These are phyloP conservation scores for Neonectria ditissima DNA, from an alignment of 2,329 filamentous ascomycete genomes.

Conservation along the genomic window DNA sequence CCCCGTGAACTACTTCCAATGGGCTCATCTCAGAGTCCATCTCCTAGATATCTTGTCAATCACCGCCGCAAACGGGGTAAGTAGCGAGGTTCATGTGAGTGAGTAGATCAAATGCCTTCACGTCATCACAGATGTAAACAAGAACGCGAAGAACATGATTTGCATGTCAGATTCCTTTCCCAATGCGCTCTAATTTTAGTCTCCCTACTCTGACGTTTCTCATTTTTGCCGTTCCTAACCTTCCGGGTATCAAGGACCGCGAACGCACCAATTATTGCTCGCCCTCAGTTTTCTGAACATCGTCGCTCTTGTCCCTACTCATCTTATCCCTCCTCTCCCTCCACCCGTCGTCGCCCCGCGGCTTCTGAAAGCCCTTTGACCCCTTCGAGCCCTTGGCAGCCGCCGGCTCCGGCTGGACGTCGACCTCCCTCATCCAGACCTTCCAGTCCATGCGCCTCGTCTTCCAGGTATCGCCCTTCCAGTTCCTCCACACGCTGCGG, in stretches of 20 bases:
- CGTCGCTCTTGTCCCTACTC: slow-evolving; percentile 23
- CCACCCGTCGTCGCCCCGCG: slow-evolving; percentile 7
- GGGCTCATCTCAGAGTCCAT: not conserved
- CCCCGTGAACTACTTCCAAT: too few species aligned
- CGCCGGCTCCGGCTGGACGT: slow-evolving; percentile 36
- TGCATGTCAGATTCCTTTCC: not conserved
- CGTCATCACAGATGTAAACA: too few species aligned
- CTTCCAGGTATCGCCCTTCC: slow-evolving; percentile 70
- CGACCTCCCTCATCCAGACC: slow-evolving; percentile 65
- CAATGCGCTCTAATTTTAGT: not conserved
- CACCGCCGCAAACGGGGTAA: not conserved
- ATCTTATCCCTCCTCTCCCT: slow-evolving; percentile 31
- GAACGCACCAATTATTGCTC: slow-evolving; percentile 12
- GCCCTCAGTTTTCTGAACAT: slow-evolving; percentile 19
- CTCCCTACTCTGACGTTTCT: not conserved
- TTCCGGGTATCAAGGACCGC: slow-evolving; percentile 12
- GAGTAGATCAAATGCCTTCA: not conserved
- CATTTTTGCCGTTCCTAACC: slow-evolving; percentile 1
- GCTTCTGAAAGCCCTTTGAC: slow-evolving; percentile 14
- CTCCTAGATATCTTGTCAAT: not conserved
- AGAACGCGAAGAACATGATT: not conserved
- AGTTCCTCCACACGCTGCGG: slow-evolving; percentile 67
- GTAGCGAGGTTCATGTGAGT: not conserved
- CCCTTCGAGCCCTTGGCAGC: slow-evolving; percentile 31
- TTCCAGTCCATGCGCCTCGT: slow-evolving; percentile 67